Evolutionary conservation across 176 grass and related monocot genomes (phyloP), one percentile per base, ranked within the genome.

Genomic region (Avena atlantica): DNA sequence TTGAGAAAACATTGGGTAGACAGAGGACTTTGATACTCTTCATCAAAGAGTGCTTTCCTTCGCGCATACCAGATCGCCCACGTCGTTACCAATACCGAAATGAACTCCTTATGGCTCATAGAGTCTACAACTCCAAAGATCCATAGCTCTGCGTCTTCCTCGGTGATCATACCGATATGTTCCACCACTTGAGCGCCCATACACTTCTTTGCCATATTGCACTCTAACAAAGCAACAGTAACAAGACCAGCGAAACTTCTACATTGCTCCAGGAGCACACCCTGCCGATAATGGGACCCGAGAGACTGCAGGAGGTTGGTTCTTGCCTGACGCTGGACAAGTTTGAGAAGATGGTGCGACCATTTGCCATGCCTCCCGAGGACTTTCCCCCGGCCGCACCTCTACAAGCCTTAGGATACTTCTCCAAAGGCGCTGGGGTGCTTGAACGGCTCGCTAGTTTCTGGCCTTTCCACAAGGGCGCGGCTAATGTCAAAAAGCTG

Each of bases 331-430:
- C 97, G 23, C 62, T 99, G 75, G 89, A 99, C 64, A 96, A 93
- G 70, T 99, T 99, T 87, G 97, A 99, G 87, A 96, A 91, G 86
- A 96, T 99, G 97, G 90, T 96, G 77, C 89, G 86, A 14, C 91
- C 97, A 55, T 99, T 99, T 48, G 97, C 97, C 14, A 99, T 99
- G 97, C 97, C 97, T 12, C 92, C 94, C 0, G 97, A 99, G 80
- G 97, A 99, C 81, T 99, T 99, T 9, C 94, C 97, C 0, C 97
- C 94, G 17, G 89, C 97, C 5, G 76, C 83, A 13, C 82, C 83
- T 60, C 88, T 91, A 14, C 97, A 91, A 78, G 90, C 92, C 45
- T 87, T 99, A 5, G 94, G 97, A 56, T 96, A 96, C 85, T 96
- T 94, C 85, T 91, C 92, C 25, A 94, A 92, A 83, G 90, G 90